Evolutionary conservation across 108 stramenopile species (phyloP).

Genomic region (Parietichytrium sp.): DNA sequence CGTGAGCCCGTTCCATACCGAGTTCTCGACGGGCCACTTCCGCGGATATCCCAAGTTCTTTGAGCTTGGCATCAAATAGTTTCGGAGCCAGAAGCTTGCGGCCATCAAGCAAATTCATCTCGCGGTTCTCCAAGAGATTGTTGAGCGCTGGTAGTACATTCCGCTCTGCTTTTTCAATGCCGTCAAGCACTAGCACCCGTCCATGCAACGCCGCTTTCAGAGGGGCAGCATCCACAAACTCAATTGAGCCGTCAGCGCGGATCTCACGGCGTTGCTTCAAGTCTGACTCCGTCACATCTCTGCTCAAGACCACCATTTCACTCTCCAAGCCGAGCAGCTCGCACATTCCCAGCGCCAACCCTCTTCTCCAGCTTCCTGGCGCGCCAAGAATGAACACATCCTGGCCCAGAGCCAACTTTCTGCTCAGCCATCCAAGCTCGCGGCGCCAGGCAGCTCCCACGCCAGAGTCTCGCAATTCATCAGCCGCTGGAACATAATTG

Average conservation of each 20-base stretch:
- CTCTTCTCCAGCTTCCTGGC: slow-evolving; percentile 64
- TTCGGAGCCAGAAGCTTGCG: neutral
- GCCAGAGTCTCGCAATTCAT: too few relatives aligned
- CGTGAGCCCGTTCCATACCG: neutral
- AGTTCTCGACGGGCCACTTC: neutral
- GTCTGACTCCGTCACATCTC: slow-evolving; percentile 78
- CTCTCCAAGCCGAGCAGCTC: slow-evolving; percentile 65
- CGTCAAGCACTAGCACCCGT: slow-evolving; percentile 63
- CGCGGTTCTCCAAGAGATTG: slow-evolving; percentile 53
- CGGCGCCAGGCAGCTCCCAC: too few relatives aligned
- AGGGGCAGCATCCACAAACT: slow-evolving; percentile 71
- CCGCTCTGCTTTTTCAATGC: slow-evolving; percentile 51
- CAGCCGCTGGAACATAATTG: too few relatives aligned
- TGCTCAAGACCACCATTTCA: slow-evolving; percentile 67
- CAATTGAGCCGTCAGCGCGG: neutral
- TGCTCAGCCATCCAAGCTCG: slow-evolving; percentile 75
- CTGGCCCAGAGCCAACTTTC: slow-evolving; percentile 74
- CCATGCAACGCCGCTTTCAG: slow-evolving; percentile 79
- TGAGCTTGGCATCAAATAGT: slow-evolving; percentile 1
- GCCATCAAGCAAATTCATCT: slow-evolving; percentile 51
- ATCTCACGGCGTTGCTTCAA: slow-evolving; percentile 78
- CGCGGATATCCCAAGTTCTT: neutral
- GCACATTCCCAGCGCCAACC: slow-evolving; percentile 66
- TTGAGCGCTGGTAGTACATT: slow-evolving; percentile 53
- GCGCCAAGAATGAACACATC: slow-evolving; percentile 73